Percentiles rank a stretch among this genome's conserved stretches.
Conservation (phyloP, 2,329 filamentous ascomycete genomes). For the Sporothrix phasma region DNA sequence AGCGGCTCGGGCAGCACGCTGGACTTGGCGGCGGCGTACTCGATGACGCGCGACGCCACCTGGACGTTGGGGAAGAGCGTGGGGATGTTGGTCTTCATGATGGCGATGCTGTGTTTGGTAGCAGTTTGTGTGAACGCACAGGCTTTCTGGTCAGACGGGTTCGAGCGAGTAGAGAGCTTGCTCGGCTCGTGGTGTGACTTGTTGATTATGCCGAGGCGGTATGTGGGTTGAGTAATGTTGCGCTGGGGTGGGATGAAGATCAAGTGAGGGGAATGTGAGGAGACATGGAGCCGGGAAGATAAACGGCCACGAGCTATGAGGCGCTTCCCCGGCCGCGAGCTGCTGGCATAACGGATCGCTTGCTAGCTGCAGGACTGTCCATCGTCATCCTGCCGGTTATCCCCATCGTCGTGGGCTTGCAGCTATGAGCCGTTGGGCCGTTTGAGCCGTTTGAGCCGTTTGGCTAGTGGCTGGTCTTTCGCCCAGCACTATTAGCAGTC, state of each 20-base stretch:
- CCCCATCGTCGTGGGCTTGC: neutral
- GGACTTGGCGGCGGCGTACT: conserved; percentile 35
- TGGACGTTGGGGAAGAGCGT: conserved; percentile 34
- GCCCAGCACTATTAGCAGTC: neutral
- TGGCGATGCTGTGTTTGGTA: neutral
- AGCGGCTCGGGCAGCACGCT: conserved; percentile 34
- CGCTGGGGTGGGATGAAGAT: neutral
- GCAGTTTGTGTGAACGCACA: neutral
- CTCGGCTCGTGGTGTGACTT: neutral
- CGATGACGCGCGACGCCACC: conserved; percentile 32
- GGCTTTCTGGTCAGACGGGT: neutral
- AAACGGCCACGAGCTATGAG: neutral
- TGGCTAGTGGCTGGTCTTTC: neutral
- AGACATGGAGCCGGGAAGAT: neutral
- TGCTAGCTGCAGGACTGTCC: neutral
- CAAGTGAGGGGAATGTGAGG: neutral
- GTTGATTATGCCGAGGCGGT: neutral
- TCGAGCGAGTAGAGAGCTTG: neutral
- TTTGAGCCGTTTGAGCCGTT: neutral
- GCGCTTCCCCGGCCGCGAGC: neutral
- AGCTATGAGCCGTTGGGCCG: neutral
- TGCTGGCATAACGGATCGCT: neutral
- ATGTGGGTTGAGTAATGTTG: neutral
- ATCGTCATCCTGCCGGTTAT: neutral
- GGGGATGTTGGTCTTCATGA: conserved; percentile 32